Evolutionary conservation across 306 rosid species (phyloP), one percentile per base, ranked within the genome.

Genomic region (Acacia confusa): DNA sequence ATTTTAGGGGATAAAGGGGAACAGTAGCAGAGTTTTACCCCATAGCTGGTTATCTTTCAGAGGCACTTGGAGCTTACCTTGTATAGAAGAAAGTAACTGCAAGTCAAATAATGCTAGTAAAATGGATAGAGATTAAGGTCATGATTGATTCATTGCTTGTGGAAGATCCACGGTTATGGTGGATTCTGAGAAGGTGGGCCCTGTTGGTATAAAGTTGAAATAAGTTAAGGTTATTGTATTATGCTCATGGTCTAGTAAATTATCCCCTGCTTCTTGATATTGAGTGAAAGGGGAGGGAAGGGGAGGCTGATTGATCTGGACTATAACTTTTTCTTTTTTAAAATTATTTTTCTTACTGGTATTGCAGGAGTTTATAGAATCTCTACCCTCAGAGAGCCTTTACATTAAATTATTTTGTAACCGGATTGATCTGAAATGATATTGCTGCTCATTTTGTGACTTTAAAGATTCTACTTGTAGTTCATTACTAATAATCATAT

Each of bases 21-120:
- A 65, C 17, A 43, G 72, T 25, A 45, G 15, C 41, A 14, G 76
- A 11, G 1, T n/a, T 74, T 32, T 9, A 22, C 2, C 40, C 61
- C 61, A 55, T 57, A 75, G 25, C 27, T 75, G 70, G 70, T 83
- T 48, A 45, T 65, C 65, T 7, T 30, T 34, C 25, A 12, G 65
- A 61, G 67, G 58, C 65, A 65, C 48, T 47, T 25, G 27, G 65
- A 47, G 66, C 20, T 63, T 63, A 43, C 77, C 75, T 79, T 79
- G 82, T 70, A 55, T 69, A 69, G 78, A 71, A 36, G 72, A 44
- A 79, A 60, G 34, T 58, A 58, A 65, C 63, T 43, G 45, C 72
- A 19, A 58, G 72, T 69, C 61, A 57, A 70, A 57, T 70, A 70
- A 43, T 55, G 73, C 19, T 25, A 38, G 47, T 55, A 57, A 16